phyloP scores from a whole-genome alignment of 2,329 filamentous ascomycete genomes.

The Verticillium zaregamsianum region DNA sequence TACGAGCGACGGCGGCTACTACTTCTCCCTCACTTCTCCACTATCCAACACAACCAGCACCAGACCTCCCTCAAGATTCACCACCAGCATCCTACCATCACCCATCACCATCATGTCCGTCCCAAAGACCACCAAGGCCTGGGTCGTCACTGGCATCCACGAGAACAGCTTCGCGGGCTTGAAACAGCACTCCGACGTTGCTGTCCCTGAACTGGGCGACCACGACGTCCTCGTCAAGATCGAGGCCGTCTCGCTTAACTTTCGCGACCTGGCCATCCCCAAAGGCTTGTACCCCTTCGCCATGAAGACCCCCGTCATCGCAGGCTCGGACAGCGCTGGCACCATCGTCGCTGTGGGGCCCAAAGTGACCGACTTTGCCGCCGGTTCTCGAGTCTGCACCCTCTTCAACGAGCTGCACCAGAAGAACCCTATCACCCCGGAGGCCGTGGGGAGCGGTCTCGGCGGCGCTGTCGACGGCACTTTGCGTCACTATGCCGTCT shows the following conservation, averaged over 20 bases:
- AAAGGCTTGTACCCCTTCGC: background rate
- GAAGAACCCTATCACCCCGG: slow-evolving; percentile 32
- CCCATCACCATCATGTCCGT: too few species aligned
- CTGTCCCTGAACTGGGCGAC: slow-evolving; percentile 60
- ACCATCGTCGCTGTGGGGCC: slow-evolving; percentile 26
- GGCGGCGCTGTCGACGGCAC: slow-evolving; percentile 66
- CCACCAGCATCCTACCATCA: too few species aligned
- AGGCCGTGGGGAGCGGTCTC: slow-evolving; percentile 48
- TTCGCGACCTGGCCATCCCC: slow-evolving; percentile 48
- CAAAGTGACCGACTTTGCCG: slow-evolving; percentile 43
- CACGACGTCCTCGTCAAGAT: slow-evolving; percentile 69
- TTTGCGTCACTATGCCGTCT: slow-evolving; percentile 63
- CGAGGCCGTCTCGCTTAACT: slow-evolving; percentile 49
- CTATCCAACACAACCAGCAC: too few species aligned
- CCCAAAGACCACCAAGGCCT: slow-evolving; percentile 45
- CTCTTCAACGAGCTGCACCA: slow-evolving; percentile 58
- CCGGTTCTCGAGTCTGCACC: slow-evolving; percentile 52
- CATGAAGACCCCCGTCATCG: too few species aligned
- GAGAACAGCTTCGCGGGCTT: slow-evolving; percentile 25
- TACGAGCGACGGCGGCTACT: too few species aligned
- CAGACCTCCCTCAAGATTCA: too few species aligned
- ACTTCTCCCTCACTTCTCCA: too few species aligned
- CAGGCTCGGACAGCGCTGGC: slow-evolving; percentile 46
- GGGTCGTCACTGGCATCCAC: slow-evolving; percentile 35
- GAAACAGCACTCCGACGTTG: slow-evolving; percentile 34